Evolutionary conservation across 2,329 filamentous ascomycete genomes (phyloP).

Genomic region (Thielaviopsis populi): DNA sequence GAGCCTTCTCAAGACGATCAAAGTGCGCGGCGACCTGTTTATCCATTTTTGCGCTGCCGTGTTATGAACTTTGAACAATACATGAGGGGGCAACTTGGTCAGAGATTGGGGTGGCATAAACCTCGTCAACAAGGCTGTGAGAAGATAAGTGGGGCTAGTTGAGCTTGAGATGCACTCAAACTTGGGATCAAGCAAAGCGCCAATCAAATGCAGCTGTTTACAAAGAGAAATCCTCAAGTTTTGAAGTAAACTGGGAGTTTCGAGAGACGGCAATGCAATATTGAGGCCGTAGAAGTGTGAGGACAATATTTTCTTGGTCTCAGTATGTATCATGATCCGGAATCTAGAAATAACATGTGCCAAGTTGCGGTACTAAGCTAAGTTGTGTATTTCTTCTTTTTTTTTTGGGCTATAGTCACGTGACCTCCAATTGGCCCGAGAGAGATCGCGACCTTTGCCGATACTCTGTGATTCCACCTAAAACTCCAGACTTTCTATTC

Average conservation of each 20-base stretch:
- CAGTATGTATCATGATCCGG: background rate
- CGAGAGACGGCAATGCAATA: background rate
- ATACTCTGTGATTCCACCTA: slow-evolving; percentile 6
- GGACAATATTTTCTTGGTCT: background rate
- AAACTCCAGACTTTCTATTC: background rate
- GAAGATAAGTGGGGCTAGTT: background rate
- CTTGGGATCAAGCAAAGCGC: background rate
- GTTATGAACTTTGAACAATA: too few species aligned
- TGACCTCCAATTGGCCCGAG: slow-evolving; percentile 12
- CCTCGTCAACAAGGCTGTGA: background rate
- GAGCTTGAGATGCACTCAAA: background rate
- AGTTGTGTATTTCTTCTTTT: too few species aligned
- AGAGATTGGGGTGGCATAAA: background rate
- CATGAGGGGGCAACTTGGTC: too few species aligned
- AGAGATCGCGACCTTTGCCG: slow-evolving; percentile 16
- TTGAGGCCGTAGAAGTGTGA: background rate
- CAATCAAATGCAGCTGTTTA: background rate
- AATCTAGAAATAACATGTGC: background rate
- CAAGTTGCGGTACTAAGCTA: background rate
- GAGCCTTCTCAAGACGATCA: slow-evolving; percentile 49
- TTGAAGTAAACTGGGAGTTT: background rate
- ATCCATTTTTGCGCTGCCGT: slow-evolving; percentile 37
- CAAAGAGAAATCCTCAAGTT: background rate
- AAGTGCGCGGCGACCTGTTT: slow-evolving; percentile 46
- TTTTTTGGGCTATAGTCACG: background rate